These are phyloP conservation scores for Fusarium sp. DNA, from an alignment of 2,329 filamentous ascomycete species.

Conservation along the genomic window DNA sequence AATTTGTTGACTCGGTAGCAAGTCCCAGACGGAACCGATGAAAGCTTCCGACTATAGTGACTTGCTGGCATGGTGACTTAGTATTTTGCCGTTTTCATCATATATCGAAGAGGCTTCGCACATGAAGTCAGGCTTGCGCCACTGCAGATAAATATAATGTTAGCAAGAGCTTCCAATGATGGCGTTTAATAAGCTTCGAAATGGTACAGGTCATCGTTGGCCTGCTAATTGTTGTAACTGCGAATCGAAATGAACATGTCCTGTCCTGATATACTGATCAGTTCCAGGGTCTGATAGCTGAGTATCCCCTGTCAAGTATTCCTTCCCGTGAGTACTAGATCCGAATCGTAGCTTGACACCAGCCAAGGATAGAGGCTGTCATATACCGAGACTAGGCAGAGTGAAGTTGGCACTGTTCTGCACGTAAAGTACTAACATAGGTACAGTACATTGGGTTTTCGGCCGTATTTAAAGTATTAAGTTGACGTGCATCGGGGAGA, in stretches of 20 bases:
- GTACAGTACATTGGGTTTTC: slow-evolving; percentile 11
- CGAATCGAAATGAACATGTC: neutral
- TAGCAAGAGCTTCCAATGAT: neutral
- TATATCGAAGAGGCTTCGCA: neutral
- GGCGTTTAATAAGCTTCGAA: neutral
- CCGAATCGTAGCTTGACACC: neutral
- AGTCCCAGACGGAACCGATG: slow-evolving; percentile 1
- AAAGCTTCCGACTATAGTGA: neutral
- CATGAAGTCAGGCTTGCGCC: neutral
- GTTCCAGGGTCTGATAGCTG: neutral
- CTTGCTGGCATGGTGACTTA: neutral
- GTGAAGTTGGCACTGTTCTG: neutral
- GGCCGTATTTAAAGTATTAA: slow-evolving; percentile 20
- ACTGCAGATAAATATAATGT: neutral
- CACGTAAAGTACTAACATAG: neutral
- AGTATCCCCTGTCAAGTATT: neutral
- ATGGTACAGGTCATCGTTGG: too few relatives aligned
- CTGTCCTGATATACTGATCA: neutral
- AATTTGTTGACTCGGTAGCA: neutral
- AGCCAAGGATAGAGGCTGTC: neutral
- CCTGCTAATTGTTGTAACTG: neutral
- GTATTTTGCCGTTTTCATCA: neutral
- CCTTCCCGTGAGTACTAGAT: neutral
- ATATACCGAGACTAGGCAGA: neutral
- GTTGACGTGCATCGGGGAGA: slow-evolving; percentile 23